Evolutionary conservation across 2,329 filamentous ascomycete species (phyloP).

Genomic region (Penicillium decumbens): DNA sequence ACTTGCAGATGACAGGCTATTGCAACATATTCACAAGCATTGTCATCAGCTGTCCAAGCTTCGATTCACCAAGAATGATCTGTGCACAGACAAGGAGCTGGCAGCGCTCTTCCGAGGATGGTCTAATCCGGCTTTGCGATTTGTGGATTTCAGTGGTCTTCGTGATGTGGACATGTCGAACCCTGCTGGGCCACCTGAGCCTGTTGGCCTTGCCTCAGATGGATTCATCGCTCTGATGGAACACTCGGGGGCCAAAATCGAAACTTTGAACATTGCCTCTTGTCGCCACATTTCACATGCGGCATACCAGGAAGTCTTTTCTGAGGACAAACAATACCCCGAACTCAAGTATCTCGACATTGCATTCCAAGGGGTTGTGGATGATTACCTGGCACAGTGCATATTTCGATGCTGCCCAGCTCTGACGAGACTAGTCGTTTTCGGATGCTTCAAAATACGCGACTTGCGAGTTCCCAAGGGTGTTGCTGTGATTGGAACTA

Average conservation of each 20-base stretch:
- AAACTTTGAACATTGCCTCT: conserved; percentile 69
- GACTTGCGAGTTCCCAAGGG: conserved; percentile 54
- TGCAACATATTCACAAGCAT: conserved; percentile 64
- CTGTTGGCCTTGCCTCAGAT: conserved; percentile 67
- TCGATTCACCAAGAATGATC: conserved; percentile 71
- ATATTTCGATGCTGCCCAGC: conserved; percentile 46
- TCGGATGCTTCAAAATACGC: conserved; percentile 58
- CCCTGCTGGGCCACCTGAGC: conserved; percentile 58
- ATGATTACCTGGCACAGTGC: conserved; percentile 43
- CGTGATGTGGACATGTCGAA: conserved; percentile 69
- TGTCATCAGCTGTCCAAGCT: conserved; percentile 70
- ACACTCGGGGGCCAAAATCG: conserved; percentile 67
- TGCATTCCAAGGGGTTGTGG: conserved; percentile 56
- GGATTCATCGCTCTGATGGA: conserved; percentile 78
- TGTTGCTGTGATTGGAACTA: conserved; percentile 54
- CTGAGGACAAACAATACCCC: conserved; percentile 58
- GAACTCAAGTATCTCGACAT: conserved; percentile 68
- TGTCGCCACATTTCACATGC: conserved; percentile 73
- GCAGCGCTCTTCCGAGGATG: conserved; percentile 68
- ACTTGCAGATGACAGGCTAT: conserved; percentile 62
- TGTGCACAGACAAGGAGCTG: conserved; percentile 71
- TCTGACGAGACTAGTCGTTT: conserved; percentile 55
- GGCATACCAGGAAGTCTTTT: conserved; percentile 72
- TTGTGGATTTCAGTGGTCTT: conserved; percentile 71
- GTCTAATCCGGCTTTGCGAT: conserved; percentile 65